Percentiles rank a stretch among this genome's conserved stretches.
These are phyloP conservation scores for Dryas drummondii DNA, from an alignment of 306 rosid species.

Conservation along the genomic window DNA sequence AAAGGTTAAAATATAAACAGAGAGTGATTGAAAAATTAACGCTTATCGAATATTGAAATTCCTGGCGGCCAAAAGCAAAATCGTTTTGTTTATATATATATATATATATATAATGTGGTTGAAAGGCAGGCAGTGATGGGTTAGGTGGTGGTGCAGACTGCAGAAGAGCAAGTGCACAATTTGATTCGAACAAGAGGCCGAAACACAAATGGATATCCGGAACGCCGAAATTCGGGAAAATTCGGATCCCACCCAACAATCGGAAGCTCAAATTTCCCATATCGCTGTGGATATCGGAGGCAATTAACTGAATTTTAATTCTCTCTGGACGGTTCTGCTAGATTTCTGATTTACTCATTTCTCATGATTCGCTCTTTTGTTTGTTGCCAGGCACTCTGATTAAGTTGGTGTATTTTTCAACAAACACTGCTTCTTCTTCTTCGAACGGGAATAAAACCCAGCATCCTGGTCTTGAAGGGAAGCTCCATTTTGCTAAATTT, in stretches of 20 bases:
- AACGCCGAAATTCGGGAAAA: conserved; percentile 21
- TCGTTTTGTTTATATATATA: neutral
- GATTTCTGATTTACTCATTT: neutral
- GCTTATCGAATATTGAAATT: neutral
- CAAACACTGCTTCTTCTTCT: conserved; percentile 35
- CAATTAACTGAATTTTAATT: conserved; percentile 17
- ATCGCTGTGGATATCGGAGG: conserved; percentile 93
- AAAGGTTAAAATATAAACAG: no score
- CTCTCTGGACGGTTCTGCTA: neutral
- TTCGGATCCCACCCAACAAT: conserved; percentile 29
- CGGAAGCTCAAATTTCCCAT: conserved; percentile 50
- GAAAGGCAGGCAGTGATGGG: neutral
- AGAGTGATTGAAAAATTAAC: no score
- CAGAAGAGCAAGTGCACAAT: neutral
- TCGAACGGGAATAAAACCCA: conserved; percentile 26
- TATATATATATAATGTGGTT: conserved; percentile 1
- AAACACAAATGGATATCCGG: conserved; percentile 47
- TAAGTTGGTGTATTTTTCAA: conserved; percentile 80
- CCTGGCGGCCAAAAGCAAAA: neutral
- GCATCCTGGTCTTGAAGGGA: conserved; percentile 57
- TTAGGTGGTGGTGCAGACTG: conserved; percentile 4
- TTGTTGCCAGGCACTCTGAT: conserved; percentile 67
- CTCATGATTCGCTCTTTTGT: neutral
- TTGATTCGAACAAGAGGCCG: neutral
- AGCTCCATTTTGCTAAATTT: conserved; percentile 72